phyloP scores from a whole-genome alignment of 2,329 filamentous ascomycete species.

The Penicillium sp. region DNA sequence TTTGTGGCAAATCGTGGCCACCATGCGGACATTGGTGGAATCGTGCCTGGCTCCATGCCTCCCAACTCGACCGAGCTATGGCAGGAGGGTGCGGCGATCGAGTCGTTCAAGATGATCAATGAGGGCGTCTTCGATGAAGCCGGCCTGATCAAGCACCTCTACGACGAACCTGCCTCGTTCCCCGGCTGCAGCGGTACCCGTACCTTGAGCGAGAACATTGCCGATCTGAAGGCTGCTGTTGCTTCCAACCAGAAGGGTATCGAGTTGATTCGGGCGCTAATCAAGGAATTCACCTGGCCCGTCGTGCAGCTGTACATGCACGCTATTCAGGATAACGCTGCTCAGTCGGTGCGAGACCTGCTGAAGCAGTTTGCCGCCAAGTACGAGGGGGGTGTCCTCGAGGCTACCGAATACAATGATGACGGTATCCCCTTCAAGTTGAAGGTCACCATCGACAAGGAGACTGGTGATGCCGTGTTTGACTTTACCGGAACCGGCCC shows the following conservation, averaged over 20 bases:
- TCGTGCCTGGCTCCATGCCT: slow-evolving; percentile 84
- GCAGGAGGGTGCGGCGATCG: slow-evolving; percentile 55
- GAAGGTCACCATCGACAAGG: slow-evolving; percentile 73
- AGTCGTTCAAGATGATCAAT: slow-evolving; percentile 68
- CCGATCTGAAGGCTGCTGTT: slow-evolving; percentile 84
- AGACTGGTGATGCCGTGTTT: slow-evolving; percentile 76
- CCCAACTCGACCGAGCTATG: slow-evolving; percentile 53
- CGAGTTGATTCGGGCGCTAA: slow-evolving; percentile 73
- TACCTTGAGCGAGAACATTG: slow-evolving; percentile 81
- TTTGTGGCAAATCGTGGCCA: slow-evolving; percentile 82
- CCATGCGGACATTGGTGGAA: slow-evolving; percentile 84
- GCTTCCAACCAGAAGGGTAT: slow-evolving; percentile 88
- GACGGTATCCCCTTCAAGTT: slow-evolving; percentile 80
- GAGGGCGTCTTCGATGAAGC: slow-evolving; percentile 80
- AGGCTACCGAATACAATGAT: slow-evolving; percentile 83
- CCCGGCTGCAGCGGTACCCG: slow-evolving; percentile 79
- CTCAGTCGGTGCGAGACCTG: slow-evolving; percentile 74
- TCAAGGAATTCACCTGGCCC: slow-evolving; percentile 78
- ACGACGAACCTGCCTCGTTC: slow-evolving; percentile 74
- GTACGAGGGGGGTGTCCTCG: slow-evolving; percentile 72
- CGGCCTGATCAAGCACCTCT: slow-evolving; percentile 72
- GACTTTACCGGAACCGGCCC: slow-evolving; percentile 79
- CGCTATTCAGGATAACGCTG: slow-evolving; percentile 80
- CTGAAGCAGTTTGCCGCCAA: slow-evolving; percentile 71
- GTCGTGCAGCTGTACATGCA: slow-evolving; percentile 85